These are phyloP conservation scores for Moesziomyces antarcticus DNA, from an alignment of 1,284 basidiomycete species.

Conservation along the genomic window DNA sequence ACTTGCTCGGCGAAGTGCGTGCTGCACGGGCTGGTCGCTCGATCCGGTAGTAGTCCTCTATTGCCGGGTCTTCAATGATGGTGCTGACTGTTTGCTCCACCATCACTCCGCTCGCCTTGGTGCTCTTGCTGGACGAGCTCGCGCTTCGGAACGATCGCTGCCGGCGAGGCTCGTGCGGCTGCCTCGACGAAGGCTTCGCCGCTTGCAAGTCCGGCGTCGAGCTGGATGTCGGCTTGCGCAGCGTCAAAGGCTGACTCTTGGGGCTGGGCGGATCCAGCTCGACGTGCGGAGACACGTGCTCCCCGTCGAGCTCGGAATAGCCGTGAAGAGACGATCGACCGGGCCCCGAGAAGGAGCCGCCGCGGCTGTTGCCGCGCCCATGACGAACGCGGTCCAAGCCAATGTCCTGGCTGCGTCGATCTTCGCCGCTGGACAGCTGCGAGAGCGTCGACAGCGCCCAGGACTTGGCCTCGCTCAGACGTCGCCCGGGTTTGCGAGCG, in stretches of 20 bases:
- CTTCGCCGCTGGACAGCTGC: conserved; percentile 13
- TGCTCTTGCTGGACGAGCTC: conserved; percentile 11
- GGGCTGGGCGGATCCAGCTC: conserved; percentile 8
- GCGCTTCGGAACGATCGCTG: conserved; percentile 12
- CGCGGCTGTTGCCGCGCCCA: conserved; percentile 4
- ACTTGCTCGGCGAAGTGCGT: conserved; percentile 3
- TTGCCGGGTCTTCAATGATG: conserved; percentile 25
- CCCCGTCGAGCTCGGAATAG: conserved; percentile 24
- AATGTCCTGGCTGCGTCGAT: conserved; percentile 14
- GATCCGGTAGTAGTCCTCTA: conserved; percentile 16
- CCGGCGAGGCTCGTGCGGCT: conserved; percentile 4
- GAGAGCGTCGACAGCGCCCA: conserved; percentile 22
- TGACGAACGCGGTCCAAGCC: conserved; percentile 10
- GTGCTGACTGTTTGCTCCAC: conserved; percentile 36
- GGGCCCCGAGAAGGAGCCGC: conserved; percentile 6
- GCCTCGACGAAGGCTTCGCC: background rate
- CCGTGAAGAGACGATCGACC: conserved; percentile 14
- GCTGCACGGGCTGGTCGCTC: conserved; percentile 14
- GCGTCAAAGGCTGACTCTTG: conserved; percentile 12
- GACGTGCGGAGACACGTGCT: background rate
- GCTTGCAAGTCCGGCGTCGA: conserved; percentile 20
- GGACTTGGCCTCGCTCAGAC: conserved; percentile 15
- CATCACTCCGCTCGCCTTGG: conserved; percentile 16
- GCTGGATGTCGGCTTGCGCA: conserved; percentile 8
- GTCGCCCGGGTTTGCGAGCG: background rate